These are phyloP conservation scores for Mortierella alpina DNA, from an alignment of 192 early-diverging fungal genomes.

Conservation along the genomic window DNA sequence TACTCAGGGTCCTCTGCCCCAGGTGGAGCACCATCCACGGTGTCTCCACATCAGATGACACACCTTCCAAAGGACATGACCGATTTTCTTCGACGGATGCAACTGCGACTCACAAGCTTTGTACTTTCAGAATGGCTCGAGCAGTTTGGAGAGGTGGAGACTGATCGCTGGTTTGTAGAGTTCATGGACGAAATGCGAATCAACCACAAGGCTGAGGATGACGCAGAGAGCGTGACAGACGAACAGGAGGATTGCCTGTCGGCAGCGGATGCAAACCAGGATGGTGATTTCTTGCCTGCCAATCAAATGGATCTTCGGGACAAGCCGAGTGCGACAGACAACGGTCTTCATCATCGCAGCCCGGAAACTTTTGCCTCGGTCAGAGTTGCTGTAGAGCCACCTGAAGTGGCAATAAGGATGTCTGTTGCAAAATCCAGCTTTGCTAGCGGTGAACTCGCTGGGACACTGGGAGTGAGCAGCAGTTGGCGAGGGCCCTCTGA, in stretches of 20 bases:
- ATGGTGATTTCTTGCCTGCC: conserved; percentile 13
- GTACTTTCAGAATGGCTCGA: conserved; percentile 53
- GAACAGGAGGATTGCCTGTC: not conserved
- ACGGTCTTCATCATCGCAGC: too few relatives aligned
- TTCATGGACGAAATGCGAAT: conserved; percentile 46
- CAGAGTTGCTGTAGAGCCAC: too few relatives aligned
- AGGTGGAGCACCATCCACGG: conserved; percentile 27
- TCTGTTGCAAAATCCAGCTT: too few relatives aligned
- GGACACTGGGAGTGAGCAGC: too few relatives aligned
- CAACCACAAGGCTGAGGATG: not conserved
- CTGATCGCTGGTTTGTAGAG: conserved; percentile 55
- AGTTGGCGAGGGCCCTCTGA: too few relatives aligned
- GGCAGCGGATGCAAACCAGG: conserved; percentile 14
- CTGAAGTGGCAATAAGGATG: too few relatives aligned
- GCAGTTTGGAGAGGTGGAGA: conserved; percentile 48
- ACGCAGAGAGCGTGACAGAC: not conserved
- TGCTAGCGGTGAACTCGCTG: too few relatives aligned
- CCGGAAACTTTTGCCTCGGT: too few relatives aligned
- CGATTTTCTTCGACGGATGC: conserved; percentile 44
- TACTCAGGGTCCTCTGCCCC: conserved; percentile 12
- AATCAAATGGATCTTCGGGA: conserved; percentile 30
- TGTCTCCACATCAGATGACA: conserved; percentile 21
- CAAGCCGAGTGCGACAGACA: not conserved
- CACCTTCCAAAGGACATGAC: conserved; percentile 38
- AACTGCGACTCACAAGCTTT: conserved; percentile 52